Evolutionary conservation across 75 land plant genomes (phyloP).

Genomic region (Sequoia sempervirens): DNA sequence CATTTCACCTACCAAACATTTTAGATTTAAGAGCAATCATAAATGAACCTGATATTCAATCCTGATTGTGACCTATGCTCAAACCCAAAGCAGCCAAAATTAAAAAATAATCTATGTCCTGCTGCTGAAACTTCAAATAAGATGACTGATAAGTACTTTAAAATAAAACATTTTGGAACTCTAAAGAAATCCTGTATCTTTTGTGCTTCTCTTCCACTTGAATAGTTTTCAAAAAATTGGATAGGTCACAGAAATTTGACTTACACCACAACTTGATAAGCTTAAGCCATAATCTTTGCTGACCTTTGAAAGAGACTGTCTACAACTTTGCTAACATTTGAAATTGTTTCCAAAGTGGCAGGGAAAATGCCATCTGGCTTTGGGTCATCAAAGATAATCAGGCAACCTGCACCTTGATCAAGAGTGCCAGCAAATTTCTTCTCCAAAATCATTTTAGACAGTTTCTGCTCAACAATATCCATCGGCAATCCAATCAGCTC

Average conservation of each 20-base stretch:
- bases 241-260: neutral
- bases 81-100: neutral
- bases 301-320: conserved; percentile 76
- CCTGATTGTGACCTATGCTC: neutral
- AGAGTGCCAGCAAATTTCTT: conserved; percentile 80
- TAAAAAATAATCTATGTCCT: neutral
- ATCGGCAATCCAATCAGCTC: conserved; percentile 62
- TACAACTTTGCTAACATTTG: conserved; percentile 79
- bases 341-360: conserved; percentile 69
- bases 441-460: conserved; percentile 83
- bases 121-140: neutral
- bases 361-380: conserved; percentile 74
- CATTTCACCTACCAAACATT: neutral
- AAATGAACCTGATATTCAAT: neutral
- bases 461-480: conserved; percentile 68
- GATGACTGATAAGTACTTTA: neutral
- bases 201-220: neutral
- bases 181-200: neutral
- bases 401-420: conserved; percentile 84
- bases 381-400: conserved; percentile 69
- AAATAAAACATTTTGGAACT: neutral
- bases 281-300: conserved; percentile 69
- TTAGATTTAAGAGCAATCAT: neutral
- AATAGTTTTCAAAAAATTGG: neutral
- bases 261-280: neutral